Evolutionary conservation across 257 asterid genomes (phyloP).

Genomic region (Penstemon davidsonii): DNA sequence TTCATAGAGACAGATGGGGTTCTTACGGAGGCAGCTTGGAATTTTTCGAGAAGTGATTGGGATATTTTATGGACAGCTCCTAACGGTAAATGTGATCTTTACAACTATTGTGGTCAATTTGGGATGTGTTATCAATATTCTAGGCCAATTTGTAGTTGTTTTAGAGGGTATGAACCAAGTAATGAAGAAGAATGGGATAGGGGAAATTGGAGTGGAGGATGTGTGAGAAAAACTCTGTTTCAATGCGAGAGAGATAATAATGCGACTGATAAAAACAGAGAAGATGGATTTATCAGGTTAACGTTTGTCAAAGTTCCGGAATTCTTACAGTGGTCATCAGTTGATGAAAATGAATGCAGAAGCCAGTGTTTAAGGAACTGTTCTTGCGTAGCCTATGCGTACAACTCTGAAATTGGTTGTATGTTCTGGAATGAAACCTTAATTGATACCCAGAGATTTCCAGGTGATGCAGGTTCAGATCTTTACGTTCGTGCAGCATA

Average conservation of each 20-base stretch:
- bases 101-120: constrained; percentile 24
- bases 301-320: background rate
- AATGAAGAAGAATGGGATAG: constrained; percentile 35
- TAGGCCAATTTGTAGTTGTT: constrained; percentile 34
- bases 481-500: background rate
- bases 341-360: background rate
- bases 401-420: background rate
- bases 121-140: constrained; percentile 33
- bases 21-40: constrained; percentile 22
- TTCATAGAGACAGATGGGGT: constrained; percentile 4
- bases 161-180: constrained; percentile 36
- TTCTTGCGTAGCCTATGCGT: constrained; percentile 1
- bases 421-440: background rate
- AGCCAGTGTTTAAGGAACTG: background rate
- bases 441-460: background rate
- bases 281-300: constrained; percentile 39
- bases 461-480: background rate
- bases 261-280: constrained; percentile 7
- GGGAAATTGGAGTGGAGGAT: constrained; percentile 43
- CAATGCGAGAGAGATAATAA: constrained; percentile 30
- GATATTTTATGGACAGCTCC: constrained; percentile 18
- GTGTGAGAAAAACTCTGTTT: constrained; percentile 32
- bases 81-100: background rate
- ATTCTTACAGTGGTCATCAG: background rate
- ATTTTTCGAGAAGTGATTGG: constrained; percentile 7